phyloP scores from a whole-genome alignment of 352 stramenopile genomes.

The Phytophthora fragariae region DNA sequence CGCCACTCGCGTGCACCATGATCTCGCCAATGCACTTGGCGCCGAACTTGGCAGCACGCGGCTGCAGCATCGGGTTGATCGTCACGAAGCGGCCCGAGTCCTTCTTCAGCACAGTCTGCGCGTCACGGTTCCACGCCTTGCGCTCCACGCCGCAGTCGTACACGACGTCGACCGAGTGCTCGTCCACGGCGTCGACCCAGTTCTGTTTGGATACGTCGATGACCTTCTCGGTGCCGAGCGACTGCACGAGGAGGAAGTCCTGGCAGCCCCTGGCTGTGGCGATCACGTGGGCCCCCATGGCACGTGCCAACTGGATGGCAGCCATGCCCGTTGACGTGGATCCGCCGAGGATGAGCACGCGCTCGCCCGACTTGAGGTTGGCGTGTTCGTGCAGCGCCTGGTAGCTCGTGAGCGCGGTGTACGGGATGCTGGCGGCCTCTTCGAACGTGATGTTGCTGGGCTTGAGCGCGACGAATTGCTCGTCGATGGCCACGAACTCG shows the following conservation, averaged over 20 bases:
- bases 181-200: constrained; percentile 40
- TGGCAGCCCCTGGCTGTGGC: constrained; percentile 66
- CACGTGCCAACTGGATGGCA: constrained; percentile 71
- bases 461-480: constrained; percentile 56
- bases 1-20: constrained; percentile 31
- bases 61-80: constrained; percentile 44
- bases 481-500: constrained; percentile 54
- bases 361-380: constrained; percentile 33
- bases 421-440: constrained; percentile 60
- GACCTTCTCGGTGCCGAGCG: constrained; percentile 53
- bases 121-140: constrained; percentile 38
- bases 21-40: constrained; percentile 43
- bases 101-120: constrained; percentile 43
- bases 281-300: constrained; percentile 55
- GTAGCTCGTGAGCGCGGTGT: constrained; percentile 64
- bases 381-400: constrained; percentile 54
- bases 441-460: constrained; percentile 58
- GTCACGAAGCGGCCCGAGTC: constrained; percentile 39
- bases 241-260: constrained; percentile 62
- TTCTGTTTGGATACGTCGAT: constrained; percentile 66
- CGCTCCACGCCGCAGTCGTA: constrained; percentile 50
- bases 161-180: constrained; percentile 48
- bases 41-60: constrained; percentile 46
- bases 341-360: constrained; percentile 68
- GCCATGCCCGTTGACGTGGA: constrained; percentile 66